Conservation (phyloP, 1,284 basidiomycete genomes). For the Paramarasmius palmivorus region DNA sequence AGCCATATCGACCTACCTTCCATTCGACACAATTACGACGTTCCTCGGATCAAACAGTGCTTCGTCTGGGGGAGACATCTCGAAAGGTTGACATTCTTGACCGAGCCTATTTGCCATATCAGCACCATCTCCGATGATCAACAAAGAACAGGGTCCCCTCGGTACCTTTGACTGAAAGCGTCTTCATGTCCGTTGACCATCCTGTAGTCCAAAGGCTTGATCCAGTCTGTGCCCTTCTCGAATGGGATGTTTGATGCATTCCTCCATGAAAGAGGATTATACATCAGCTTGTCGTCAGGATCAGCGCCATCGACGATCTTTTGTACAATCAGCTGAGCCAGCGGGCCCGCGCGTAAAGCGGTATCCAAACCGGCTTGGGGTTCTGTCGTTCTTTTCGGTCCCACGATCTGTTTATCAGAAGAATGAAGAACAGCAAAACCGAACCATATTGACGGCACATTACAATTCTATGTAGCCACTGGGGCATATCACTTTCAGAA, state of each 20-base stretch:
- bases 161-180: slow-evolving; percentile 49
- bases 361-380: slow-evolving; percentile 62
- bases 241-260: slow-evolving; percentile 51
- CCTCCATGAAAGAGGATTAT: slow-evolving; percentile 52
- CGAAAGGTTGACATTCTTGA: slow-evolving; percentile 58
- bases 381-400: slow-evolving; percentile 49
- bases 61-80: slow-evolving; percentile 38
- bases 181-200: slow-evolving; percentile 49
- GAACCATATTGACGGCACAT: slow-evolving; percentile 19
- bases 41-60: slow-evolving; percentile 54
- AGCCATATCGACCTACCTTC: slow-evolving; percentile 30
- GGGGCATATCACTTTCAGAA: slow-evolving; percentile 4
- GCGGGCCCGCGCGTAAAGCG: slow-evolving; percentile 45
- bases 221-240: slow-evolving; percentile 44
- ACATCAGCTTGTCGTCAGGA: slow-evolving; percentile 44
- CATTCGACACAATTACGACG: slow-evolving; percentile 59
- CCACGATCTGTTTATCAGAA: slow-evolving; percentile 43
- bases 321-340: slow-evolving; percentile 52
- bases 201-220: slow-evolving; percentile 38
- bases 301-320: slow-evolving; percentile 45
- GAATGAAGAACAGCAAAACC: not conserved
- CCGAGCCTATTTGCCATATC: slow-evolving; percentile 39
- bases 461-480: slow-evolving; percentile 67
- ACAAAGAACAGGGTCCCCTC: slow-evolving; percentile 3
- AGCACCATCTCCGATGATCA: slow-evolving; percentile 1